A percentile compares a stretch with the other conserved stretches of the same genome.
phyloP scores from a whole-genome alignment of 2,329 filamentous ascomycete species.

The Periconia macrospinosa region DNA sequence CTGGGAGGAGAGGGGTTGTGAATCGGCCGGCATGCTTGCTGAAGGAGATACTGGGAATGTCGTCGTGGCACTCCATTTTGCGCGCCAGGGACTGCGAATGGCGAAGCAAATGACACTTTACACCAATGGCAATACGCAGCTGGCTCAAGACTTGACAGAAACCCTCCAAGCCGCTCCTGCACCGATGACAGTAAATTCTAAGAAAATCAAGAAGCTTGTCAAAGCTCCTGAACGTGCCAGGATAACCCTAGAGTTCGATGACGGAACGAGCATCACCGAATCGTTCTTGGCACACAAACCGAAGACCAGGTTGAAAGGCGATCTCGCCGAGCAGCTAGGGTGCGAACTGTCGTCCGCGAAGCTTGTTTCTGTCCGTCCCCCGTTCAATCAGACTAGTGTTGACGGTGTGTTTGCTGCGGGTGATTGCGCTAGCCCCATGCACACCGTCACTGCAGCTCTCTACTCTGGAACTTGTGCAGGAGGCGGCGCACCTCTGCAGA shows the following conservation, averaged over 20 bases:
- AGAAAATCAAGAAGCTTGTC: constrained; percentile 31
- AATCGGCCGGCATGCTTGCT: background rate
- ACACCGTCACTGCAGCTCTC: constrained; percentile 5
- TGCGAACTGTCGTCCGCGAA: constrained; percentile 47
- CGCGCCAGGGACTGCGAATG: constrained; percentile 1
- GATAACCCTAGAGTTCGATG: constrained; percentile 45
- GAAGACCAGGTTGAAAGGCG: constrained; percentile 35
- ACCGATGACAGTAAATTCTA: constrained; percentile 42
- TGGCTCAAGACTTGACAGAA: constrained; percentile 23
- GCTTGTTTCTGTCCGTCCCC: constrained; percentile 46
- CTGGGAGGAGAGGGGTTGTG: constrained; percentile 1
- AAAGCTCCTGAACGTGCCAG: constrained; percentile 23
- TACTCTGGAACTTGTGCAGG: constrained; percentile 1
- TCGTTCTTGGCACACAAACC: constrained; percentile 13
- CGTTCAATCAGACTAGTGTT: constrained; percentile 52
- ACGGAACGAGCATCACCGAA: constrained; percentile 32
- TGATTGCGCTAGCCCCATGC: constrained; percentile 37
- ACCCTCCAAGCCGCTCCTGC: constrained; percentile 4
- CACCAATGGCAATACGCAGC: constrained; percentile 49
- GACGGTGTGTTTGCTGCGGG: constrained; percentile 56
- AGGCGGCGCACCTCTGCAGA: constrained; percentile 6
- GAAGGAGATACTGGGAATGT: background rate
- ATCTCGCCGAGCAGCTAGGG: constrained; percentile 49
- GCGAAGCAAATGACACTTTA: constrained; percentile 53
- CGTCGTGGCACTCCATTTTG: background rate